phyloP scores from a whole-genome alignment of 2,329 filamentous ascomycete species.

The Claviceps sp. region DNA sequence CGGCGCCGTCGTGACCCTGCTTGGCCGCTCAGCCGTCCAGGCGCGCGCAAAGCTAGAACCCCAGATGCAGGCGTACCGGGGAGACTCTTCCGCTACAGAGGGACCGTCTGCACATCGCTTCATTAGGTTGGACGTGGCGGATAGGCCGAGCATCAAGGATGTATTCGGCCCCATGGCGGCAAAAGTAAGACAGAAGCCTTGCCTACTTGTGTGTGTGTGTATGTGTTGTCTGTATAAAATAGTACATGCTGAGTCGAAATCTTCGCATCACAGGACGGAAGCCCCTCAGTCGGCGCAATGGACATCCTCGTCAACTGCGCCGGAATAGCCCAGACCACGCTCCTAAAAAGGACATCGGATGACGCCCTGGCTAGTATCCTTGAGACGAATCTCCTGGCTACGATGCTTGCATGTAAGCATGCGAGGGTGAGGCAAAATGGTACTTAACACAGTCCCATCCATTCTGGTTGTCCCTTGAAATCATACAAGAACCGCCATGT shows the following conservation, averaged over 20 bases:
- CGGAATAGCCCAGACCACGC: conserved; percentile 52
- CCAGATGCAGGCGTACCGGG: conserved; percentile 15
- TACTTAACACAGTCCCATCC: conserved; percentile 5
- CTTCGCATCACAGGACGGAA: neutral
- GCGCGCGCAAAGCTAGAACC: conserved; percentile 27
- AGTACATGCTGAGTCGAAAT: no score
- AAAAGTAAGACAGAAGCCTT: neutral
- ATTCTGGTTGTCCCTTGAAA: no score
- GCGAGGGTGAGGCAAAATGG: conserved; percentile 21
- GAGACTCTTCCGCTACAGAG: conserved; percentile 1
- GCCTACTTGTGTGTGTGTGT: neutral
- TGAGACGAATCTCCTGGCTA: conserved; percentile 55
- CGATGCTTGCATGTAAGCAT: conserved; percentile 48
- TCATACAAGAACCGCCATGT: neutral
- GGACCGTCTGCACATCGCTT: conserved; percentile 19
- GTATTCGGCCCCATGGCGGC: conserved; percentile 12
- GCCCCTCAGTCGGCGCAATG: conserved; percentile 17
- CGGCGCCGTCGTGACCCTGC: conserved; percentile 46
- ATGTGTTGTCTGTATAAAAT: neutral
- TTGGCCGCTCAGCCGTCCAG: conserved; percentile 41
- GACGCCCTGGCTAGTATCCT: conserved; percentile 44
- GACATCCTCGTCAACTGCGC: conserved; percentile 69
- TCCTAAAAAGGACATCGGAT: conserved; percentile 43
- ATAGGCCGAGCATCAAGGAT: conserved; percentile 16
- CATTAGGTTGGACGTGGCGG: conserved; percentile 20